Percentiles rank a stretch among this genome's conserved stretches.
These are phyloP conservation scores for thale cress (Arabidopsis thaliana) DNA, from an alignment of 345 rosid species.

Conservation along the genomic window TAIR10.1 NC_003070.9:23305501-23306000, in stretches of 20 bases:
- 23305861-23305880: constrained; percentile 62
- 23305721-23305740: constrained; percentile 55
- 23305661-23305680: too few relatives aligned
- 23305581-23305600: too few relatives aligned
- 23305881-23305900: constrained; percentile 63
- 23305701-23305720: constrained; percentile 42
- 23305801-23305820: constrained; percentile 69
- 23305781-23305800: constrained; percentile 63
- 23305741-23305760: constrained; percentile 55
- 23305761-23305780: constrained; percentile 61
- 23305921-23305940: background rate
- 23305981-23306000: background rate
- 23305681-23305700: too few relatives aligned
- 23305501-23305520: too few relatives aligned
- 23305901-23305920: constrained; percentile 60
- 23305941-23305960: background rate
- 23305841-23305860: constrained; percentile 57
- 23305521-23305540: too few relatives aligned
- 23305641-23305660: too few relatives aligned
- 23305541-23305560: too few relatives aligned
- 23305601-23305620: too few relatives aligned
- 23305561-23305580: too few relatives aligned
- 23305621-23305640: too few relatives aligned
- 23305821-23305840: constrained; percentile 59
- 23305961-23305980: too few relatives aligned